phyloP scores from a whole-genome alignment of 495 filamentous ascomycete genomes.

The Stereocaulon alpinum region DNA sequence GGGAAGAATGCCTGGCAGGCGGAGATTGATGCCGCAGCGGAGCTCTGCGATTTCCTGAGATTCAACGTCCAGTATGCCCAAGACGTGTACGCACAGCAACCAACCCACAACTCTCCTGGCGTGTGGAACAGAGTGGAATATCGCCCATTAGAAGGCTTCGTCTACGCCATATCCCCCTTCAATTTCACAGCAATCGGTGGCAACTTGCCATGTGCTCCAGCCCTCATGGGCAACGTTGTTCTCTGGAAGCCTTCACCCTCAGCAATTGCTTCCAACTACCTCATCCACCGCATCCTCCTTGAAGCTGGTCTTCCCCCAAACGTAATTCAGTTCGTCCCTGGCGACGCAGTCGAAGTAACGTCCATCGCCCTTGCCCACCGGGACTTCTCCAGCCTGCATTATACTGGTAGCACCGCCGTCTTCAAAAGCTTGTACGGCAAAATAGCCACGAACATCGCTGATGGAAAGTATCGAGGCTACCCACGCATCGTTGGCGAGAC shows the following conservation, averaged over 20 bases:
- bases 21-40: slow-evolving; percentile 90
- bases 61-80: slow-evolving; percentile 86
- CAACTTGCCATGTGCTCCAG: slow-evolving; percentile 62
- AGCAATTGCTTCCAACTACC: slow-evolving; percentile 60
- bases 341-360: slow-evolving; percentile 65
- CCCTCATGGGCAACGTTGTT: slow-evolving; percentile 76
- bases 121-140: slow-evolving; percentile 81
- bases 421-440: slow-evolving; percentile 65
- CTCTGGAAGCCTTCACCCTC: slow-evolving; percentile 82
- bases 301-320: slow-evolving; percentile 72
- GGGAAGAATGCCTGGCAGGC: slow-evolving; percentile 97
- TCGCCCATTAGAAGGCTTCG: slow-evolving; percentile 75
- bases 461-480: slow-evolving; percentile 60
- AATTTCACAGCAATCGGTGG: slow-evolving; percentile 84
- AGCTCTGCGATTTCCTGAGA: slow-evolving; percentile 75
- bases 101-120: slow-evolving; percentile 58
- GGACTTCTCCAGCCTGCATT: slow-evolving; percentile 69
- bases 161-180: slow-evolving; percentile 79
- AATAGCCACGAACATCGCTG: slow-evolving; percentile 58
- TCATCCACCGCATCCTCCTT: slow-evolving; percentile 76
- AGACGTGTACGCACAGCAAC: slow-evolving; percentile 78
- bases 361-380: slow-evolving; percentile 54
- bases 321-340: slow-evolving; percentile 77
- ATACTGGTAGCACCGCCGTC: slow-evolving; percentile 70
- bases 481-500: slow-evolving; percentile 80